Evolutionary conservation across 139 green algal species (phyloP).

Genomic region (Limnomonas spitsbergensis): DNA sequence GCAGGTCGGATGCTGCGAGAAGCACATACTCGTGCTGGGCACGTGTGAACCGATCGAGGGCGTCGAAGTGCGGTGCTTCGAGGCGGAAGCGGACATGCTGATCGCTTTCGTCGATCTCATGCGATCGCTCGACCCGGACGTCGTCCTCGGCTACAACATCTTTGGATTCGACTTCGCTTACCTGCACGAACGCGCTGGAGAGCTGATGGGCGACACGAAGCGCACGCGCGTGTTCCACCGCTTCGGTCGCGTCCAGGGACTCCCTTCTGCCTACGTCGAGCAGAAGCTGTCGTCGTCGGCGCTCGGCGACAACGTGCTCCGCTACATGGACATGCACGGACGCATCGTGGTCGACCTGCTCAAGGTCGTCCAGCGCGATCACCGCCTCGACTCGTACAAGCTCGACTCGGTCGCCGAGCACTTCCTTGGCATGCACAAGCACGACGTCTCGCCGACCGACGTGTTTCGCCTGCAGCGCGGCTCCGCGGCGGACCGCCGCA

Average conservation of each 20-base stretch:
- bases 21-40: constrained; percentile 14
- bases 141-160: constrained; percentile 33
- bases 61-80: neutral
- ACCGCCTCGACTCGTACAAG: constrained; percentile 29
- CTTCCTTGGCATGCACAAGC: constrained; percentile 15
- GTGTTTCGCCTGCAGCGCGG: constrained; percentile 30
- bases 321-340: constrained; percentile 22
- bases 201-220: neutral
- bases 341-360: constrained; percentile 29
- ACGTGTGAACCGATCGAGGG: neutral
- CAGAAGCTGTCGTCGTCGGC: constrained; percentile 16
- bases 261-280: neutral
- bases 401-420: constrained; percentile 25
- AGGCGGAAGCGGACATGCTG: constrained; percentile 12
- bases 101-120: neutral
- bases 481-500: constrained; percentile 10
- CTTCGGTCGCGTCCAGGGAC: constrained; percentile 10
- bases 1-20: neutral
- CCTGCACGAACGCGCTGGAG: constrained; percentile 21
- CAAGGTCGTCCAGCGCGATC: constrained; percentile 33
- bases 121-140: constrained; percentile 10
- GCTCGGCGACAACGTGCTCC: constrained; percentile 29
- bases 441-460: constrained; percentile 26
- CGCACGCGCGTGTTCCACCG: neutral
- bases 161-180: constrained; percentile 34